Base-by-base conservation (phyloP, 345 rosid species). In the Adansonia digitata region DNA sequence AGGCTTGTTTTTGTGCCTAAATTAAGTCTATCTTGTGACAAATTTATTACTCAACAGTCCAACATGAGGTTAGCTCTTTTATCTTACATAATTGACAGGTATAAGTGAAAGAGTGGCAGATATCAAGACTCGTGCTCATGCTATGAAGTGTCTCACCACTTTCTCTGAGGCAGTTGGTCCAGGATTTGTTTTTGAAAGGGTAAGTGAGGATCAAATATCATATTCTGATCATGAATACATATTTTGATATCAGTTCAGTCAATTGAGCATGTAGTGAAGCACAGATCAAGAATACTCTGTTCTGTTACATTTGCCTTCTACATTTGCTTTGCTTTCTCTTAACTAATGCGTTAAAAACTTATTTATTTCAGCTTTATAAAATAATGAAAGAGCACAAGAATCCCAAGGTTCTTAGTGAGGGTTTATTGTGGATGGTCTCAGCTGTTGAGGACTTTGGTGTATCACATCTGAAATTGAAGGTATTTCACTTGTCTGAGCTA, bases 371-470 rank as follows among this genome's bases (percentile, higher is more conserved):
- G 99, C 89, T 96, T 73, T 92, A 77, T 89, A 90, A 89, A 86
- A 89, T 90, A 68, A 96, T 90, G 95, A 92, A 93, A 83, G 99
- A 94, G 82, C 99, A 96, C 85, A 96, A 92, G 84, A 96, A 96
- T 78, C 98, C 99, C 24, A 96, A 96, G 91, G 99, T 96, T 83
- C 97, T 96, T 43, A 96, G 99, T 75, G 99, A 96, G 85, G 99
- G 97, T 74, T 76, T 89, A 69, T 51, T 86, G 71, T 96, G 99
- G 98, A 93, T 96, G 97, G 94, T 96, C 75, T 84, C 91, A 0
- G 97, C 99, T 57, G 85, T 96, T 61, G 99, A 96, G 35, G 99
- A 96, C 86, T 96, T 96, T 74, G 99, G 99, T 12, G 84, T 96
- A 27, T 84, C 95, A 66, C 91, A 83, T 85, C 79, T 96, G 79